These are phyloP conservation scores for Aspergillus conjunctus DNA, from an alignment of 495 filamentous ascomycete species.

Conservation along the genomic window DNA sequence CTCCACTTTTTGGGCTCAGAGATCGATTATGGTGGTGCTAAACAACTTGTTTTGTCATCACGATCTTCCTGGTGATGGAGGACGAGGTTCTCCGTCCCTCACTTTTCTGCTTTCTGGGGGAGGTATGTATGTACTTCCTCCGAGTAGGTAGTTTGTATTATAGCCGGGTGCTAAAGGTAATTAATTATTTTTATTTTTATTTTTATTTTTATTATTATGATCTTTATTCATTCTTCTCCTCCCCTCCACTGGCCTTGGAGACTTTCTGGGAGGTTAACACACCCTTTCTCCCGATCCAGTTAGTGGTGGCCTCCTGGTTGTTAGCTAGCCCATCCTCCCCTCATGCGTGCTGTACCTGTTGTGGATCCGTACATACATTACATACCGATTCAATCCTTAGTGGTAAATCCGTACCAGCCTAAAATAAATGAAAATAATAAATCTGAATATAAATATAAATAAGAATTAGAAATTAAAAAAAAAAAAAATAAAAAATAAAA, in stretches of 20 bases:
- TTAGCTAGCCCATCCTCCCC: slow-evolving; percentile 6
- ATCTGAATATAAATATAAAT: slow-evolving; percentile 12
- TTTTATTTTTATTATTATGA: no score
- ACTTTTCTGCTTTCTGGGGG: neutral
- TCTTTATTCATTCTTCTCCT: no score
- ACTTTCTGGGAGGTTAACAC: neutral
- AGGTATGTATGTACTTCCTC: slow-evolving; percentile 14
- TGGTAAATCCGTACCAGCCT: slow-evolving; percentile 14
- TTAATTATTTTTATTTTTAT: no score
- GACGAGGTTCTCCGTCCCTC: neutral
- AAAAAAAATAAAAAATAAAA: slow-evolving; percentile 11
- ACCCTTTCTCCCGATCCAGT: neutral
- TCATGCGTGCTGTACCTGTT: neutral
- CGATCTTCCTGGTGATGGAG: slow-evolving; percentile 15
- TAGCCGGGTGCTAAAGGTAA: no score
- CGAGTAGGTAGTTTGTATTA: no score
- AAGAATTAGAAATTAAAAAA: slow-evolving; percentile 15
- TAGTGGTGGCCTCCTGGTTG: neutral
- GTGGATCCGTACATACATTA: slow-evolving; percentile 15
- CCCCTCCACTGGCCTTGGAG: neutral
- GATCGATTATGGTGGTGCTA: slow-evolving; percentile 10
- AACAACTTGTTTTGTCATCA: slow-evolving; percentile 11
- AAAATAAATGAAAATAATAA: slow-evolving; percentile 16
- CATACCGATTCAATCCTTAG: slow-evolving; percentile 19
- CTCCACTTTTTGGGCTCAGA: slow-evolving; percentile 18